Conservation (phyloP, 2,329 filamentous ascomycete species). For the Calonectria honghensis region DNA sequence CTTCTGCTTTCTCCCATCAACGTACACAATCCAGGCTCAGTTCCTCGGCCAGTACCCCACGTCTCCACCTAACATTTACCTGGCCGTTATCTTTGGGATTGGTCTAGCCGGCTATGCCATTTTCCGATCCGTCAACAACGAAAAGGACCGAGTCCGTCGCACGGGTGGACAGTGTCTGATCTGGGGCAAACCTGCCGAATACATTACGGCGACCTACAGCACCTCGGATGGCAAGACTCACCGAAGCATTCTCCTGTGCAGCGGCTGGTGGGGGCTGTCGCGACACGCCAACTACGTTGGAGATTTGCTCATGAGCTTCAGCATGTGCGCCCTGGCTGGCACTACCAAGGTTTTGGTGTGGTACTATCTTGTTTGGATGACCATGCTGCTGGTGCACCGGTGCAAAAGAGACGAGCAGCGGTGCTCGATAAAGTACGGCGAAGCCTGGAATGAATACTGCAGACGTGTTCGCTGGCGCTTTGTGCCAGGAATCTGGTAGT, state of each 20-base stretch:
- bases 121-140: conserved; percentile 67
- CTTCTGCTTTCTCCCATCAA: conserved; percentile 65
- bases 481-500: conserved; percentile 58
- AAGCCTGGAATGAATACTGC: conserved; percentile 66
- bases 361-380: conserved; percentile 68
- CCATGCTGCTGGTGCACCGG: conserved; percentile 64
- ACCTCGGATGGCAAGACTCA: conserved; percentile 65
- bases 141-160: conserved; percentile 65
- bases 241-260: conserved; percentile 55
- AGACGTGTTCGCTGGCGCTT: conserved; percentile 63
- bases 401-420: conserved; percentile 67
- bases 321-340: conserved; percentile 65
- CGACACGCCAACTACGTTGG: conserved; percentile 57
- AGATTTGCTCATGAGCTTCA: conserved; percentile 57
- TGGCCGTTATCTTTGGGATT: conserved; percentile 47
- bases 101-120: conserved; percentile 62
- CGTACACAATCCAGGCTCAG: conserved; percentile 69
- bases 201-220: conserved; percentile 62
- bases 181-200: conserved; percentile 65
- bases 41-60: conserved; percentile 66
- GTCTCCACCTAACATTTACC: conserved; percentile 53
- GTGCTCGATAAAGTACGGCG: conserved; percentile 66
- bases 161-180: conserved; percentile 63
- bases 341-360: conserved; percentile 63
- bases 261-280: conserved; percentile 57